These are phyloP conservation scores for Blastobotrys buckinghamii DNA, from an alignment of 1,139 yeast species.

Conservation along the genomic window DNA sequence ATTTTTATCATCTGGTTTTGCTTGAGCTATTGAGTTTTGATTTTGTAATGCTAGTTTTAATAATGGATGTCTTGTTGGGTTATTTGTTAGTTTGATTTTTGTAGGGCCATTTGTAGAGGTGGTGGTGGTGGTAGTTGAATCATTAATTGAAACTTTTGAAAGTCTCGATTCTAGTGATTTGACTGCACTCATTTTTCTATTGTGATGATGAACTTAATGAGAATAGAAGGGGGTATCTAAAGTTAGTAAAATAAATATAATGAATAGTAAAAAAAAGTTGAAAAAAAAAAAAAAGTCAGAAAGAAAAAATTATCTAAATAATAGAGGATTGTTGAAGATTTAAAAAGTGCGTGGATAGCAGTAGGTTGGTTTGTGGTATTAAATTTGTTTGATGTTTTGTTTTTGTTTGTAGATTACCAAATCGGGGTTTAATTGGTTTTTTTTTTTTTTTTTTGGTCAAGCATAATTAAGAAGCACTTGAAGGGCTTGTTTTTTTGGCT, in stretches of 20 bases:
- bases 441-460: too few species aligned
- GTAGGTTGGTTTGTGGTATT: too few species aligned
- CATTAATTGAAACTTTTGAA: slow-evolving; percentile 23
- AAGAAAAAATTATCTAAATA: background rate
- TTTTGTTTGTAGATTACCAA: slow-evolving; percentile 4
- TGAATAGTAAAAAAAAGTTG: background rate
- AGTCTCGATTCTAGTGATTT: slow-evolving; percentile 22
- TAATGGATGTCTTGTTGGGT: slow-evolving; percentile 24
- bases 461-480: too few species aligned
- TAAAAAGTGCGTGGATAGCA: too few species aligned
- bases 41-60: slow-evolving; percentile 28
- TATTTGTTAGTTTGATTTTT: slow-evolving; percentile 2
- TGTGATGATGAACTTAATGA: too few species aligned
- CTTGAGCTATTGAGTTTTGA: slow-evolving; percentile 23
- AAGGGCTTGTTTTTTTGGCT: too few species aligned
- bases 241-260: background rate
- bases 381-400: background rate
- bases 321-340: background rate
- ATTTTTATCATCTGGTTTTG: slow-evolving; percentile 7
- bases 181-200: slow-evolving; percentile 14
- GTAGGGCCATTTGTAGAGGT: slow-evolving; percentile 1
- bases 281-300: background rate
- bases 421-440: background rate
- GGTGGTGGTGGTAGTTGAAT: slow-evolving; percentile 16
- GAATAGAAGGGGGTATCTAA: too few species aligned